phyloP scores from a whole-genome alignment of 2,329 filamentous ascomycete genomes.

The Aspergillus awamori region DNA sequence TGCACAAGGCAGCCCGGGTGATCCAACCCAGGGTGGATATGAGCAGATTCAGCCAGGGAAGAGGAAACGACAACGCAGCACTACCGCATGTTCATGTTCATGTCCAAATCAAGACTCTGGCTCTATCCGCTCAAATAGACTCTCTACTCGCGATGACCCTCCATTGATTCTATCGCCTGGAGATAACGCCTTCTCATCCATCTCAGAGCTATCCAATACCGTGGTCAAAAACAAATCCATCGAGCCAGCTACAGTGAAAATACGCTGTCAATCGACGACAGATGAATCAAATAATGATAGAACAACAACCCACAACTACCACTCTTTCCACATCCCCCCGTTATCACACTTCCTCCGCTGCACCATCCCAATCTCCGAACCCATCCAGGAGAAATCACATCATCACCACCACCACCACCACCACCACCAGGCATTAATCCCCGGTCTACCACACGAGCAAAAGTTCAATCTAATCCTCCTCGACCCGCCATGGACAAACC shows the following conservation, averaged over 20 bases:
- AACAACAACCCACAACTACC: conserved; percentile 15
- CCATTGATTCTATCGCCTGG: conserved; percentile 40
- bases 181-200: conserved; percentile 32
- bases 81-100: neutral
- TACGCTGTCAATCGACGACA: conserved; percentile 1
- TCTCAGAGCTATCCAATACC: conserved; percentile 26
- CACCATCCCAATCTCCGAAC: conserved; percentile 32
- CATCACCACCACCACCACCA: conserved; percentile 4
- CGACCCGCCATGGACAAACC: conserved; percentile 67
- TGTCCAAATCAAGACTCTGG: too few species aligned
- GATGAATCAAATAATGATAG: conserved; percentile 7
- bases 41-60: conserved; percentile 3
- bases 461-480: conserved; percentile 63
- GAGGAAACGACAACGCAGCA: conserved; percentile 5
- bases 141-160: conserved; percentile 15
- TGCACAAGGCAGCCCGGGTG: neutral
- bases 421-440: conserved; percentile 19
- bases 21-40: neutral
- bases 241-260: conserved; percentile 20
- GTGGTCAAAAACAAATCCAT: conserved; percentile 37
- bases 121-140: neutral
- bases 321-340: conserved; percentile 51
- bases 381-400: neutral
- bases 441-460: conserved; percentile 27
- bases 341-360: conserved; percentile 51